These are phyloP conservation scores for Ustilago xerochloae DNA, from an alignment of 1,284 basidiomycete genomes.

Conservation along the genomic window DNA sequence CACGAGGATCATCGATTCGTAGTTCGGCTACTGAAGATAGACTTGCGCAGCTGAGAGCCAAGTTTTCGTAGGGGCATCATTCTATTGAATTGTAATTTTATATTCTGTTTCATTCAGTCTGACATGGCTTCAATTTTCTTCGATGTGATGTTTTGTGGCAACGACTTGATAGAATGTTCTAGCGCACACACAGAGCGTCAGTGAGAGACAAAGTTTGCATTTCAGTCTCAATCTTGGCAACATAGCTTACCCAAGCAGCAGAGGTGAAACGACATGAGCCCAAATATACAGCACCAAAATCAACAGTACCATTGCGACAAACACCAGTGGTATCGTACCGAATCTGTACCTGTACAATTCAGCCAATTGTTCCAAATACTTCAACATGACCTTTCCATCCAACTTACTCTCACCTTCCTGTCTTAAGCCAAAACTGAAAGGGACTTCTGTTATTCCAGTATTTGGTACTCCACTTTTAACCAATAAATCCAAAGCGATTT, in stretches of 20 bases:
- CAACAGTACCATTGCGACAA: slow-evolving; percentile 18
- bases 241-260: slow-evolving; percentile 6
- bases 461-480: slow-evolving; percentile 38
- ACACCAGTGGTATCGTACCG: slow-evolving; percentile 17
- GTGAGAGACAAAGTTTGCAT: background rate
- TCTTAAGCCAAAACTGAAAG: slow-evolving; percentile 45
- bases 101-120: background rate
- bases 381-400: slow-evolving; percentile 51
- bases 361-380: slow-evolving; percentile 41
- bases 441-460: slow-evolving; percentile 36
- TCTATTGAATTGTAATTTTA: background rate
- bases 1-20: slow-evolving; percentile 14
- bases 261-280: slow-evolving; percentile 12
- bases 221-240: background rate
- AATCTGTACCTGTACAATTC: slow-evolving; percentile 48
- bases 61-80: slow-evolving; percentile 36
- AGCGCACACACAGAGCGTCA: background rate
- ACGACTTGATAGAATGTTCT: too few relatives aligned
- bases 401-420: slow-evolving; percentile 48
- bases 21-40: slow-evolving; percentile 54
- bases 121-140: background rate
- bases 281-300: slow-evolving; percentile 37
- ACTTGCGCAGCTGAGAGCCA: slow-evolving; percentile 59
- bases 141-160: background rate
- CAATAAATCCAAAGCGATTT: slow-evolving; percentile 49